Evolutionary conservation across 2,329 filamentous ascomycete species (phyloP).

Genomic region (Microcyclosporella mali): DNA sequence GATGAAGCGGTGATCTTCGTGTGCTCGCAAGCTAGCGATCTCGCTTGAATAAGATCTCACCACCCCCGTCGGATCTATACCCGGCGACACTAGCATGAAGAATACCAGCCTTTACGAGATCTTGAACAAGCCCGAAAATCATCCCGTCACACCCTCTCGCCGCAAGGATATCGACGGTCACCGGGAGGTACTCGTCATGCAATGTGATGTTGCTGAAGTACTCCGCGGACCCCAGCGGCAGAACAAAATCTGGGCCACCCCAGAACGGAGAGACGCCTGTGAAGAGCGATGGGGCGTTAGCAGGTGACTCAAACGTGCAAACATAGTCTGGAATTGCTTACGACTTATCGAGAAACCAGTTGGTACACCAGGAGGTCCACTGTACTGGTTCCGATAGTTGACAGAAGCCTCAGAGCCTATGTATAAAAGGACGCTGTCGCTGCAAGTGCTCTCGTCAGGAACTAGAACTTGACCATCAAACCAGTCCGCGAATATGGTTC

Average conservation of each 20-base stretch:
- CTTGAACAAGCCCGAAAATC: conserved; percentile 49
- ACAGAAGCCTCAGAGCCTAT: conserved; percentile 36
- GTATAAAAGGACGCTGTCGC: conserved; percentile 46
- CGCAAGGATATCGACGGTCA: conserved; percentile 53
- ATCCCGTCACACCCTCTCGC: conserved; percentile 57
- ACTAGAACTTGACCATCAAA: conserved; percentile 44
- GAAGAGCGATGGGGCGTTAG: no score
- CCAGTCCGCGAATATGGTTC: conserved; percentile 45
- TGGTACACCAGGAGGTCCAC: conserved; percentile 39
- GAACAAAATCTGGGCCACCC: no score
- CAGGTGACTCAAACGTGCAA: conserved; percentile 35
- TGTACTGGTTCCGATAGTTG: conserved; percentile 44
- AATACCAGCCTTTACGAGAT: conserved; percentile 46
- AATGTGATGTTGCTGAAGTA: conserved; percentile 45
- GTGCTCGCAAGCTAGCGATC: background rate
- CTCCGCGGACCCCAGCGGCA: conserved; percentile 37
- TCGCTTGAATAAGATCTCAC: conserved; percentile 35
- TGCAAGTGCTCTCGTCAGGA: conserved; percentile 41
- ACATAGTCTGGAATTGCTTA: conserved; percentile 46
- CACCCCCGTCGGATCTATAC: conserved; percentile 34
- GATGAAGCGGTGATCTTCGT: background rate
- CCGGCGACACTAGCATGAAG: conserved; percentile 43
- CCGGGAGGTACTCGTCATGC: conserved; percentile 49
- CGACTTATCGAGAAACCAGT: conserved; percentile 44
- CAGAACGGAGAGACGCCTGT: no score